These are phyloP conservation scores for Mycena rebaudengoi DNA, from an alignment of 768 basidiomycete species.

Conservation along the genomic window DNA sequence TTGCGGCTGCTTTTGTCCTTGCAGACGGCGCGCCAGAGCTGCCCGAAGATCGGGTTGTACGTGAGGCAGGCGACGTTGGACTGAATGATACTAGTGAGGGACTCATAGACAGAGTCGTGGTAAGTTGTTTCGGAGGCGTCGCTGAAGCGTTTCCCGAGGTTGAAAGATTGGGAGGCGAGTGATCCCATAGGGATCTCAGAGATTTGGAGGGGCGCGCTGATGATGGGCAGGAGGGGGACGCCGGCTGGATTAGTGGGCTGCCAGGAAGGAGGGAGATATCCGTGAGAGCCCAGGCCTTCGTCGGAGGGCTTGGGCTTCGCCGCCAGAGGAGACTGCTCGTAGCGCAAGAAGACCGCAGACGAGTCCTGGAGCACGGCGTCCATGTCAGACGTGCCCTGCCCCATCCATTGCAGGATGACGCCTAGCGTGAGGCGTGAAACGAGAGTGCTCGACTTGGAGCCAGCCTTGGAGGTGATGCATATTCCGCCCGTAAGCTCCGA, in stretches of 20 bases:
- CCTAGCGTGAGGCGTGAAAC: constrained; percentile 36
- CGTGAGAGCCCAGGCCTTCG: constrained; percentile 23
- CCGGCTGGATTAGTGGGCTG: not conserved
- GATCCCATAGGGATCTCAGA: constrained; percentile 19
- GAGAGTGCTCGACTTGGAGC: constrained; percentile 11
- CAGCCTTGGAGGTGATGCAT: constrained; percentile 25
- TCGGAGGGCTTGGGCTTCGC: constrained; percentile 20
- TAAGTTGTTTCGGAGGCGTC: constrained; percentile 27
- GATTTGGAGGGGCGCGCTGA: constrained; percentile 1
- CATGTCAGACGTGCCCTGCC: constrained; percentile 21
- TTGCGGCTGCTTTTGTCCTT: constrained; percentile 27
- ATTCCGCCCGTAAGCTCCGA: constrained; percentile 33
- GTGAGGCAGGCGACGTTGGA: constrained; percentile 36
- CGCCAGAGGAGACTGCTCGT: constrained; percentile 22
- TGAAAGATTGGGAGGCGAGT: constrained; percentile 14
- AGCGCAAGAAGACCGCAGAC: constrained; percentile 16
- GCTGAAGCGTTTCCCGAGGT: constrained; percentile 31
- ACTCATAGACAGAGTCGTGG: constrained; percentile 30
- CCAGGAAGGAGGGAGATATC: constrained; percentile 31
- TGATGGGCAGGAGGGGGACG: constrained; percentile 8
- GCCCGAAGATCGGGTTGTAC: constrained; percentile 38
- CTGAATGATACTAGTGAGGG: constrained; percentile 33
- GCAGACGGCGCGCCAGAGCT: constrained; percentile 41
- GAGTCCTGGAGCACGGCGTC: constrained; percentile 14
- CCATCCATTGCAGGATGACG: constrained; percentile 37